Evolutionary conservation across 192 early-diverging fungal genomes (phyloP).

Genomic region (Martensiomyces pterosporus): DNA sequence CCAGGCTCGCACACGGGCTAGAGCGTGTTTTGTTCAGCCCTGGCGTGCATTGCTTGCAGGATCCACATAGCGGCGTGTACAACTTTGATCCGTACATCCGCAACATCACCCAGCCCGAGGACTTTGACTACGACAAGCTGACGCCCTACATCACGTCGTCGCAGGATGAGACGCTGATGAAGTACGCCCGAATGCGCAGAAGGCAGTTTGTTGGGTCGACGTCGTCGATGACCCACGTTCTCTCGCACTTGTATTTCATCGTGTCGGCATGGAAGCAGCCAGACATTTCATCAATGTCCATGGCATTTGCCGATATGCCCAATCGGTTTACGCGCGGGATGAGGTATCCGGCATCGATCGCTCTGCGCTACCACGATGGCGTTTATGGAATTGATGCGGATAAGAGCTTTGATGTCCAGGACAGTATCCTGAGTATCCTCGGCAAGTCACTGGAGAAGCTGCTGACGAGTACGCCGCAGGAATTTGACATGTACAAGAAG

Average conservation of each 20-base stretch:
- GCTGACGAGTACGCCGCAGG: conserved; percentile 61
- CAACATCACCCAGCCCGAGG: conserved; percentile 68
- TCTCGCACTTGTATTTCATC: conserved; percentile 74
- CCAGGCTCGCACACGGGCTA: conserved; percentile 42
- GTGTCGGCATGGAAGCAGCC: conserved; percentile 62
- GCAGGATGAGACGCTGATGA: conserved; percentile 55
- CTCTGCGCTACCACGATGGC: conserved; percentile 64
- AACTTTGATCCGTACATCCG: conserved; percentile 81
- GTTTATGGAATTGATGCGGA: conserved; percentile 83
- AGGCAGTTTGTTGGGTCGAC: conserved; percentile 80
- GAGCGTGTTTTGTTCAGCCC: conserved; percentile 58
- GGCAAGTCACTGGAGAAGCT: conserved; percentile 88
- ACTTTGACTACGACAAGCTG: conserved; percentile 79
- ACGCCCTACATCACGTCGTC: conserved; percentile 80
- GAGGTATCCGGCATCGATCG: conserved; percentile 64
- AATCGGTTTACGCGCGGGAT: conserved; percentile 59
- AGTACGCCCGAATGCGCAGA: conserved; percentile 49
- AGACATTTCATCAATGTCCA: conserved; percentile 59
- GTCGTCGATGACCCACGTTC: conserved; percentile 72
- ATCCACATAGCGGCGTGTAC: conserved; percentile 66
- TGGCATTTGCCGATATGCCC: conserved; percentile 59
- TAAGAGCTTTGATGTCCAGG: conserved; percentile 65
- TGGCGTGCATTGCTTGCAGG: conserved; percentile 76
- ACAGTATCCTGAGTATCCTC: conserved; percentile 69
- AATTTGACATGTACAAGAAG: conserved; percentile 69